Conservation (phyloP, 1,139 yeast species). For the Kurtzmaniella quercitrusa region DNA sequence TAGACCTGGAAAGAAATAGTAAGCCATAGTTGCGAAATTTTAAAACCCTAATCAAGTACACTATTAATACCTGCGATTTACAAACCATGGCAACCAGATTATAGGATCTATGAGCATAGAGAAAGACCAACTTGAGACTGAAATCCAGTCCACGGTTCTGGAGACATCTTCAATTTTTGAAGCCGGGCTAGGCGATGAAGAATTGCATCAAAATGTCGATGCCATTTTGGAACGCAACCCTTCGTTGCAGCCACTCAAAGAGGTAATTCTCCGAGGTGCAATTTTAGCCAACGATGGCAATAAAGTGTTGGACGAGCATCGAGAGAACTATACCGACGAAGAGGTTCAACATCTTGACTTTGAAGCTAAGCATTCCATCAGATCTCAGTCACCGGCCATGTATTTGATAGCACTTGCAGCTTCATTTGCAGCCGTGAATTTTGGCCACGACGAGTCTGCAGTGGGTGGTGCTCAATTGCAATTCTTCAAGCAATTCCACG, state of each 20-base stretch:
- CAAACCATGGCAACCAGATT: no score
- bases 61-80: no score
- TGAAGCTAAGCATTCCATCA: constrained; percentile 6
- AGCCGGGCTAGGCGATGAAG: constrained; percentile 1
- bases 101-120: neutral
- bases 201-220: neutral
- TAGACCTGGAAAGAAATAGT: neutral
- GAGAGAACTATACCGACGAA: neutral
- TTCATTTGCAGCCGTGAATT: constrained; percentile 22
- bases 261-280: constrained; percentile 1
- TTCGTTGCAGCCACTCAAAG: neutral
- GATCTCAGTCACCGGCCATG: constrained; percentile 4
- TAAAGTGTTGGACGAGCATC: constrained; percentile 2
- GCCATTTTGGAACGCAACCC: neutral
- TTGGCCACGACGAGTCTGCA: constrained; percentile 24
- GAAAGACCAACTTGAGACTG: neutral
- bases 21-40: neutral
- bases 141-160: neutral
- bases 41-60: neutral
- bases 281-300: constrained; percentile 3
- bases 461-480: constrained; percentile 12
- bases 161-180: constrained; percentile 1
- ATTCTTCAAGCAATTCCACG: constrained; percentile 6
- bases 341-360: constrained; percentile 1
- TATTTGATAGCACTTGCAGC: constrained; percentile 6